phyloP scores from a whole-genome alignment of 257 asterid genomes.

The Solanum habrochaites region DNA sequence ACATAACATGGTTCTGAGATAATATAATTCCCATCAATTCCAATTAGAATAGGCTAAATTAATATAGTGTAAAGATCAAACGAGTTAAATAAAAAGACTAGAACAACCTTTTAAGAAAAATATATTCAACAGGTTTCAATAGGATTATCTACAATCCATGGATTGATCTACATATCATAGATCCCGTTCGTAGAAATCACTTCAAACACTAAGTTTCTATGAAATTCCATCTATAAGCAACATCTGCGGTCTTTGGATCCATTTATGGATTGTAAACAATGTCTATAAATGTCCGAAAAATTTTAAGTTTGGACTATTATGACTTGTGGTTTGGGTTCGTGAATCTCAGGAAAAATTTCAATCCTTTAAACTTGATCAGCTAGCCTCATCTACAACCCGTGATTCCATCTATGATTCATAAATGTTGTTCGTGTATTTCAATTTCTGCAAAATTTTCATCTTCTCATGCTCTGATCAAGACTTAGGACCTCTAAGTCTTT shows the following conservation, averaged over 20 bases:
- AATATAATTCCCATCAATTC: no score
- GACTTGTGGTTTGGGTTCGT: not conserved
- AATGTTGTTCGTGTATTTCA: not conserved
- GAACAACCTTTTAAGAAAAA: not conserved
- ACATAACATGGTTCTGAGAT: no score
- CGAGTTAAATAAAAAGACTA: not conserved
- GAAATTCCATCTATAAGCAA: not conserved
- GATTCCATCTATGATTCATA: not conserved
- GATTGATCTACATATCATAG: not conserved
- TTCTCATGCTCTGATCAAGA: not conserved
- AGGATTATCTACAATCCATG: no score
- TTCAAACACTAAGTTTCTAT: not conserved
- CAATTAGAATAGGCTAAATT: not conserved
- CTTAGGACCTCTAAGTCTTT: not conserved
- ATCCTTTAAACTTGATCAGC: not conserved
- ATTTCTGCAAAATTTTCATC: not conserved
- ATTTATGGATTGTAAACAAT: not conserved
- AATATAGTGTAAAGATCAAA: no score
- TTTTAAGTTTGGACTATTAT: not conserved
- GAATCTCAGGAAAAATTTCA: not conserved
- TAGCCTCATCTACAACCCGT: not conserved
- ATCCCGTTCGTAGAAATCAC: not conserved
- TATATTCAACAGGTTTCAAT: not conserved
- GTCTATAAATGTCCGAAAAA: not conserved
- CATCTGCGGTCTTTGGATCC: not conserved